Evolutionary conservation across 2,329 filamentous ascomycete species (phyloP).

Genomic region (Epichloe typhina): DNA sequence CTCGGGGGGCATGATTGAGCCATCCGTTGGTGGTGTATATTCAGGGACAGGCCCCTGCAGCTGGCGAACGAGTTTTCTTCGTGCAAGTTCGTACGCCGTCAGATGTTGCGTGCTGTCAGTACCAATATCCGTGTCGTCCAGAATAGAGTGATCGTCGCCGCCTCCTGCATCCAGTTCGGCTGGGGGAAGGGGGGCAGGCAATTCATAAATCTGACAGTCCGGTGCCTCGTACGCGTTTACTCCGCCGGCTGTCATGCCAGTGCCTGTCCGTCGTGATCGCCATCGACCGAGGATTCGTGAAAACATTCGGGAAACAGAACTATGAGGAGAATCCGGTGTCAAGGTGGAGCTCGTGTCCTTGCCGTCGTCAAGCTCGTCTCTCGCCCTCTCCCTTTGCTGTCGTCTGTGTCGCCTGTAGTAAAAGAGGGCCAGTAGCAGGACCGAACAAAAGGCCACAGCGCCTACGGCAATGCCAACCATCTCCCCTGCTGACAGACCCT

Average conservation of each 20-base stretch:
- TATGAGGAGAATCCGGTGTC: conserved; percentile 13
- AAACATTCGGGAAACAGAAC: conserved; percentile 19
- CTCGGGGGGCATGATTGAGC: conserved; percentile 14
- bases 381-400: conserved; percentile 15
- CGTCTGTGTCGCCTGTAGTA: conserved; percentile 22
- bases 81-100: conserved; percentile 37
- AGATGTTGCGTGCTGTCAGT: conserved; percentile 26
- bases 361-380: conserved; percentile 17
- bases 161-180: conserved; percentile 35
- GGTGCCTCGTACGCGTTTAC: conserved; percentile 21
- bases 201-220: conserved; percentile 37
- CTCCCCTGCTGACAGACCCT: conserved; percentile 25
- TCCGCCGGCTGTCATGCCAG: conserved; percentile 11
- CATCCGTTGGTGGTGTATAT: conserved; percentile 30
- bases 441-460: conserved; percentile 19
- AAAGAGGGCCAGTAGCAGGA: conserved; percentile 18
- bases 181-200: conserved; percentile 32
- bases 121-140: conserved; percentile 27
- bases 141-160: conserved; percentile 21
- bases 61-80: conserved; percentile 37
- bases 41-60: conserved; percentile 36
- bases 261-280: conserved; percentile 14
- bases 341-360: conserved; percentile 25
- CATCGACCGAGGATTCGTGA: conserved; percentile 27
- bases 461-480: conserved; percentile 35